Conservation (phyloP, 2,329 filamentous ascomycete genomes). For the Colletotrichum phormii region DNA sequence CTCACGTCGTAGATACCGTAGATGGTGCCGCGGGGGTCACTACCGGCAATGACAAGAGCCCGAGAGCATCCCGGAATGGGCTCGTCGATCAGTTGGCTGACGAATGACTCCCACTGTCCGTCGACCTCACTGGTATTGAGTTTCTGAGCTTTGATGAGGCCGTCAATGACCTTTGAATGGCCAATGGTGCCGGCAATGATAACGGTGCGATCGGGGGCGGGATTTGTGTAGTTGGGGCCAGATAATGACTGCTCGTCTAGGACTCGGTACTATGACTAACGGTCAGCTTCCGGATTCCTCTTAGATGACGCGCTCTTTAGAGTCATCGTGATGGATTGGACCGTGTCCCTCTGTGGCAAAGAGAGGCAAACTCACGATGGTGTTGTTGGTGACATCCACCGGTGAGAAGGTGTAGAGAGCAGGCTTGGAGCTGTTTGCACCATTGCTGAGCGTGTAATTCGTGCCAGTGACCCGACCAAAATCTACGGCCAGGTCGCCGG, state of each 20-base stretch:
- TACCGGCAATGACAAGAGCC: conserved; percentile 76
- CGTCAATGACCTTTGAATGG: conserved; percentile 71
- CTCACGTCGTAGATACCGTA: conserved; percentile 78
- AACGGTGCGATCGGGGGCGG: conserved; percentile 58
- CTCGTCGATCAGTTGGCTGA: conserved; percentile 66
- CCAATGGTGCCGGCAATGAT: conserved; percentile 78
- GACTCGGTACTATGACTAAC: conserved; percentile 52
- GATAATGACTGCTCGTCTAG: conserved; percentile 54
- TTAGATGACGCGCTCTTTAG: not conserved
- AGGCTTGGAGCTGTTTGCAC: conserved; percentile 48
- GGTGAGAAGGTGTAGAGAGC: conserved; percentile 57
- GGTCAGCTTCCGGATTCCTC: not conserved
- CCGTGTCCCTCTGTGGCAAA: not conserved
- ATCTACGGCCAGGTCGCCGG: conserved; percentile 74
- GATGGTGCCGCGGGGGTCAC: conserved; percentile 73
- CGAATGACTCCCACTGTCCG: conserved; percentile 78
- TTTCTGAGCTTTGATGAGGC: conserved; percentile 64
- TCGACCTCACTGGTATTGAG: conserved; percentile 68
- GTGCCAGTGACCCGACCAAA: conserved; percentile 77
- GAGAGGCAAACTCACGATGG: conserved; percentile 49
- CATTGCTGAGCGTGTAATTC: conserved; percentile 70
- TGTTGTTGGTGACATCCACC: conserved; percentile 59
- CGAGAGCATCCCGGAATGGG: conserved; percentile 66
- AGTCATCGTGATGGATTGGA: not conserved
- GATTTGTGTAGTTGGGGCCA: conserved; percentile 57